Percentiles rank a stretch among this genome's conserved stretches.
phyloP scores from a whole-genome alignment of 371 early-diverging fungal genomes.

The Apophysomyces elegans region DNA sequence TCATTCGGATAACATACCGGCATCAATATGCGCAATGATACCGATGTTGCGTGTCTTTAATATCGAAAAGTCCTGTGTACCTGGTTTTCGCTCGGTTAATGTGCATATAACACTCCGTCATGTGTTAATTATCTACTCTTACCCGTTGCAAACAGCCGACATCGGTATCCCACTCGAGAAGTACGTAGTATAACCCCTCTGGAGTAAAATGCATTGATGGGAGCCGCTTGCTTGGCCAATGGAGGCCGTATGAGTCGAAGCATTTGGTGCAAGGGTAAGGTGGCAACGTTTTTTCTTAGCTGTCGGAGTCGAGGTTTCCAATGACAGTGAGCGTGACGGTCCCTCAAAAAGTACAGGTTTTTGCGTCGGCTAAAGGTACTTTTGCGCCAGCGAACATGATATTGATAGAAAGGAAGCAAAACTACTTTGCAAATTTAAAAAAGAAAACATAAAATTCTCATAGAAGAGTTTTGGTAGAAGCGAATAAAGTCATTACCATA shows the following conservation, averaged over 20 bases:
- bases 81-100: slow-evolving; percentile 13
- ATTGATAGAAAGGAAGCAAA: too few relatives aligned
- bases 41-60: slow-evolving; percentile 90
- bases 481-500: too few relatives aligned
- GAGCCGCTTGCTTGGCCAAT: neutral
- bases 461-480: too few relatives aligned
- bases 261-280: neutral
- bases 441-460: too few relatives aligned
- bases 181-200: neutral
- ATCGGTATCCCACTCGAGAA: neutral
- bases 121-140: neutral
- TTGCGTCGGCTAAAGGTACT: too few relatives aligned
- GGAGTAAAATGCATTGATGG: neutral
- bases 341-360: too few relatives aligned
- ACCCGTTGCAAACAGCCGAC: neutral
- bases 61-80: slow-evolving; percentile 54
- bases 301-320: too few relatives aligned
- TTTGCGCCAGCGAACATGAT: too few relatives aligned
- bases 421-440: too few relatives aligned
- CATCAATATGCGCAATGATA: slow-evolving; percentile 98
- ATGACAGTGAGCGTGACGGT: too few relatives aligned
- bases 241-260: slow-evolving; percentile 2
- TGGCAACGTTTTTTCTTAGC: neutral
- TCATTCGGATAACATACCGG: slow-evolving; percentile 53
- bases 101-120: neutral